Percentiles rank a stretch among this genome's conserved stretches.
Evolutionary conservation across 73 alveolate genomes (phyloP).

Genomic region (Symbiodinium pilosum): DNA sequence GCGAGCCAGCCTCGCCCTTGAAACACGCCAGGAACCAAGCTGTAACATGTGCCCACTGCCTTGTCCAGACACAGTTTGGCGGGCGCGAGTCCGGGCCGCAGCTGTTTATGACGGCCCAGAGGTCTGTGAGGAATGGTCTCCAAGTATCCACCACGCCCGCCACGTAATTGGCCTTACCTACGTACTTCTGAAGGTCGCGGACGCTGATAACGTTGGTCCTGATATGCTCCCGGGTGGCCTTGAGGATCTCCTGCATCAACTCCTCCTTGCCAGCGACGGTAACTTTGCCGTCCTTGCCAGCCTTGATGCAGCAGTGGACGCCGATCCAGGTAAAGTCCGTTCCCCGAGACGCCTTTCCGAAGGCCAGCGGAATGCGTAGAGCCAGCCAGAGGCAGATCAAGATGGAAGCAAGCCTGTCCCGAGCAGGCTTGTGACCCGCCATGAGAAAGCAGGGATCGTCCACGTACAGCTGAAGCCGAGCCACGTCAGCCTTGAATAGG

Average conservation of each 20-base stretch:
- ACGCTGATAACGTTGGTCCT: background rate
- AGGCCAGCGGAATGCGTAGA: conserved; percentile 9
- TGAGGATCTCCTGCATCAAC: background rate
- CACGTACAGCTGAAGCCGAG: conserved; percentile 47
- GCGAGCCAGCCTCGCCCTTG: background rate
- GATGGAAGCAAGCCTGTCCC: background rate
- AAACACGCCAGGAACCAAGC: background rate
- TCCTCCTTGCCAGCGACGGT: background rate
- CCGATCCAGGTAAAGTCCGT: conserved; percentile 21
- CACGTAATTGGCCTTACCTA: conserved; percentile 27
- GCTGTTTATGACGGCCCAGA: background rate
- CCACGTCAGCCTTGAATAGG: background rate
- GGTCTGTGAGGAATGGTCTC: conserved; percentile 11
- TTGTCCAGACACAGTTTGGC: background rate
- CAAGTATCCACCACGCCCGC: conserved; percentile 17
- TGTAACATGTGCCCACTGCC: background rate
- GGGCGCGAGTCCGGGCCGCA: background rate
- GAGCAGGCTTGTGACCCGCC: background rate
- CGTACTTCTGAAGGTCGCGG: background rate
- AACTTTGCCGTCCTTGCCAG: background rate
- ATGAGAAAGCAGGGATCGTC: conserved; percentile 25
- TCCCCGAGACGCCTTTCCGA: conserved; percentile 15
- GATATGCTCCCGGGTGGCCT: background rate
- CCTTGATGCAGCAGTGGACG: background rate
- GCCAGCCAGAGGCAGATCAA: background rate